phyloP scores from a whole-genome alignment of 441 rosid genomes.

The Adansonia rubrostipa region DNA sequence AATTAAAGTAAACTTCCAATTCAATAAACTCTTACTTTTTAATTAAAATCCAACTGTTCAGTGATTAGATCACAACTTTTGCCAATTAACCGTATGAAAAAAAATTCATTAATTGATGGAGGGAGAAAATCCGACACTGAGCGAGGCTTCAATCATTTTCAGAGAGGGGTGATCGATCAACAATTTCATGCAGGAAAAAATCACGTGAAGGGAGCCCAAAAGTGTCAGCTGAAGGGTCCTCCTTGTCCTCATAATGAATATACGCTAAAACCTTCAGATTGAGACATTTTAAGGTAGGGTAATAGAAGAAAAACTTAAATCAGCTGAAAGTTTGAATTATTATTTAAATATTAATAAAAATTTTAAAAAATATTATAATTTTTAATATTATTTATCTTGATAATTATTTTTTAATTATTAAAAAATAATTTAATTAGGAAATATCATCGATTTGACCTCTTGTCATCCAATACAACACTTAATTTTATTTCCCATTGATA shows the following conservation, averaged over 20 bases:
- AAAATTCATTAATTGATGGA: constrained; percentile 32
- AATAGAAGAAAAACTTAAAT: not conserved
- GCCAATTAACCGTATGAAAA: constrained; percentile 14
- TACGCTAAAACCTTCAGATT: constrained; percentile 26
- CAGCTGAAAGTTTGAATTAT: no score
- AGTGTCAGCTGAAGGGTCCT: constrained; percentile 37
- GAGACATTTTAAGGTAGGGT: constrained; percentile 2
- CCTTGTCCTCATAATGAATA: constrained; percentile 30
- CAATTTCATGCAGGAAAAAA: constrained; percentile 25
- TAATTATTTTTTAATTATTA: no score
- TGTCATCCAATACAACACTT: not conserved
- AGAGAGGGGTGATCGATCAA: constrained; percentile 26
- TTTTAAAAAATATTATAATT: no score
- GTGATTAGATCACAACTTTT: constrained; percentile 6
- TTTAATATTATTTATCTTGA: no score
- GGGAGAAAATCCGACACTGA: constrained; percentile 35
- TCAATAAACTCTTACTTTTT: no score
- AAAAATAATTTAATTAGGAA: no score
- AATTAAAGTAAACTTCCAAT: no score
- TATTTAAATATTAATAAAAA: no score
- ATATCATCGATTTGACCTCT: no score
- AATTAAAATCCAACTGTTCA: not conserved
- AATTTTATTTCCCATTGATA: not conserved
- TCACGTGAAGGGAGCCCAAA: constrained; percentile 47
- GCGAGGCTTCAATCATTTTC: constrained; percentile 32